phyloP scores from a whole-genome alignment of 306 rosid species.

The Sechiopsis laciniata region DNA sequence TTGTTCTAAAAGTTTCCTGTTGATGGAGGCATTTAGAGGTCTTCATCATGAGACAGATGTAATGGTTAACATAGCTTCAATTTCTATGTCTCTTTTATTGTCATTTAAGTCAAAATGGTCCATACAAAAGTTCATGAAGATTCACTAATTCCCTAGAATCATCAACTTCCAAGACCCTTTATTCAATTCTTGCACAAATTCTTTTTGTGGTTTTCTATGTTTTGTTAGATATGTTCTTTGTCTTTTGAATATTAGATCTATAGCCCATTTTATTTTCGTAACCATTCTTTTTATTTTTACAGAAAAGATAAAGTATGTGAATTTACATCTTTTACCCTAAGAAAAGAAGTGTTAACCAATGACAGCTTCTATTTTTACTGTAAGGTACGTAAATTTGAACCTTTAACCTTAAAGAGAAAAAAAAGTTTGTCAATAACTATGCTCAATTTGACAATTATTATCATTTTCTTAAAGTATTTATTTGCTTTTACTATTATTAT shows the following conservation, averaged over 20 bases:
- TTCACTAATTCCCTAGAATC: conserved; percentile 15
- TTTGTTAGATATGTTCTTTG: neutral
- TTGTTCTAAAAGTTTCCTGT: conserved; percentile 18
- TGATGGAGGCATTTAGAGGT: conserved; percentile 15
- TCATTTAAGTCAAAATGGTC: conserved; percentile 16
- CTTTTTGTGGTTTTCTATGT: neutral
- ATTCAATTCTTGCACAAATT: neutral
- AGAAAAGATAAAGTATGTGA: too few relatives aligned
- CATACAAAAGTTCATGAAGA: conserved; percentile 18
- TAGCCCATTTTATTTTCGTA: neutral
- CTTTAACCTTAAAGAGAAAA: too few relatives aligned
- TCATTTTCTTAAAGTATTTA: too few relatives aligned
- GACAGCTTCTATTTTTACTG: too few relatives aligned
- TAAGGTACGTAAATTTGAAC: too few relatives aligned
- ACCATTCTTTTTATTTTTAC: too few relatives aligned
- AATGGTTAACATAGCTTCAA: neutral
- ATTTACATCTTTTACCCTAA: too few relatives aligned
- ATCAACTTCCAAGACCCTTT: conserved; percentile 17
- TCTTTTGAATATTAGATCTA: neutral
- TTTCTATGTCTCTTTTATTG: conserved; percentile 1
- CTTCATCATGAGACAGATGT: conserved; percentile 10
- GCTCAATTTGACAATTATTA: neutral
- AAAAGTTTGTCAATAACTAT: too few relatives aligned
- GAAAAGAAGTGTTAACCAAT: too few relatives aligned
- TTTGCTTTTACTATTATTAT: too few relatives aligned